Base-by-base conservation (phyloP, 345 rosid species). In the Lepidium africanum region DNA sequence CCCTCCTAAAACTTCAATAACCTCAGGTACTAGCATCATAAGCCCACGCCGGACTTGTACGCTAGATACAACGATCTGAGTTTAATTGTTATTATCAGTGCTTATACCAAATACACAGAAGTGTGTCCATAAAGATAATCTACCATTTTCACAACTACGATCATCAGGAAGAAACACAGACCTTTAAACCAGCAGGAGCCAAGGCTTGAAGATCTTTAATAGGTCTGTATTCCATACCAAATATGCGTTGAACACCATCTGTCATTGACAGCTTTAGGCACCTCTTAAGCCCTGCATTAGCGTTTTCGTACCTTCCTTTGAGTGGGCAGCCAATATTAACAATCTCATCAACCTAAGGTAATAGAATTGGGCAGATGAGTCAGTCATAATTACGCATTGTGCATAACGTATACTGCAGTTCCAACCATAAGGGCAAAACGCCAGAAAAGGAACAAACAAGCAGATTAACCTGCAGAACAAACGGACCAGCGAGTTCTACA, bases 241-340 rank as follows among this genome's bases (percentile, higher is more conserved):
- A 94, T 38, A 94, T 86, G 10, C 90, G 96, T 51, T 91, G 99
- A 69, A 83, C 79, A 55, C 97, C 99, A 77, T 94, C 97, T 0
- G 99, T 91, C 92, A 91, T 83, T 17, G 91, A 86, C 65, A 94
- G 59, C 81, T 94, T 94, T 52, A 94, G 88, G 76, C 99, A 86
- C 80, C 97, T 82, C 84, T 94, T 91, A 70, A 78, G 63, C 55
- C 99, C 95, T n/a, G 84, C 45, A 50, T 83, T 70, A 15, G 81
- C 81, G 12, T 86, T 89, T 45, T 87, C 85, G 67, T 86, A 91
- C 78, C 97, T 81, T 56, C 86, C 86, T 67, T 81, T 77, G 32
- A 94, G 88, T 21, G 99, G 84, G 39, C 84, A 79, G 42, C 93
- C 81, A 65, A 89, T 77, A 69, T 89, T 89, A 77, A 89, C 92